A percentile compares a stretch with the other conserved stretches of the same genome.
phyloP scores from a whole-genome alignment of 1,139 yeast genomes.

The Kluyveromyces marxianus region DNA sequence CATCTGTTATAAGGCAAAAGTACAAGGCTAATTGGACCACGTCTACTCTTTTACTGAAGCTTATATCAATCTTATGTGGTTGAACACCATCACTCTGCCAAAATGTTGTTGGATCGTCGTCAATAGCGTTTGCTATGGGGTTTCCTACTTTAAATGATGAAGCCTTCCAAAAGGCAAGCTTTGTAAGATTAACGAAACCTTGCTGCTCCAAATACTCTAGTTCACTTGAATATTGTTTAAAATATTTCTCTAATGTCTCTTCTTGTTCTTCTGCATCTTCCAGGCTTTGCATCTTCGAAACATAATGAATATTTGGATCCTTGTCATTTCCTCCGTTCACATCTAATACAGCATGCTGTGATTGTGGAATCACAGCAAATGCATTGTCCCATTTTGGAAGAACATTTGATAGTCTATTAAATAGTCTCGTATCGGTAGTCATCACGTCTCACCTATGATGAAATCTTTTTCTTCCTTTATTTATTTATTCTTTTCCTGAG shows the following conservation, averaged over 20 bases:
- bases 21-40: conserved; percentile 63
- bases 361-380: background rate
- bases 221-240: conserved; percentile 17
- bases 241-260: conserved; percentile 13
- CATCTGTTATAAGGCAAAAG: conserved; percentile 62
- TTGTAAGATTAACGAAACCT: conserved; percentile 57
- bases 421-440: conserved; percentile 2
- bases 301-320: conserved; percentile 5
- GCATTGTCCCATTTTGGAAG: conserved; percentile 4
- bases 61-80: conserved; percentile 78
- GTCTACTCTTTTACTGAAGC: conserved; percentile 71
- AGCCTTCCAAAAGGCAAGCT: conserved; percentile 78
- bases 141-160: conserved; percentile 70
- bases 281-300: conserved; percentile 2
- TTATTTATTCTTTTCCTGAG: background rate
- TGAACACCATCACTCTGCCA: conserved; percentile 98
- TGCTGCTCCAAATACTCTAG: conserved; percentile 18
- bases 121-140: conserved; percentile 63
- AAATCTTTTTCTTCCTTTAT: background rate
- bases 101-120: conserved; percentile 63
- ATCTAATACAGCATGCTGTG: conserved; percentile 4
- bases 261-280: conserved; percentile 8
- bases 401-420: background rate
- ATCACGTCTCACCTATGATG: background rate
- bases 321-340: background rate